A percentile compares a stretch with the other conserved stretches of the same genome.
These are phyloP conservation scores for Inonotus hispidus DNA, from an alignment of 1,284 basidiomycete genomes.

Conservation along the genomic window DNA sequence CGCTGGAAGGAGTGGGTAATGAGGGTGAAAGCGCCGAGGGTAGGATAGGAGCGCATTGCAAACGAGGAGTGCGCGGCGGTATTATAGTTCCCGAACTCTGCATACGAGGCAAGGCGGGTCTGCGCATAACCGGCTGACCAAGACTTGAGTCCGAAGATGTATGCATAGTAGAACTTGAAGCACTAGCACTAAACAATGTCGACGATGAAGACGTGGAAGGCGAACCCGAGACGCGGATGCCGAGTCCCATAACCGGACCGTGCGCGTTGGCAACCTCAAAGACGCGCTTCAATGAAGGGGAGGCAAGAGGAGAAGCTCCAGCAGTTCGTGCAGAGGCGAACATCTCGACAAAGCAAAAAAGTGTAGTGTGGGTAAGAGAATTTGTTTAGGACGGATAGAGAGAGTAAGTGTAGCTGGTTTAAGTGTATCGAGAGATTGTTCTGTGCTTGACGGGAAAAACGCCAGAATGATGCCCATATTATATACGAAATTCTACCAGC, in stretches of 20 bases:
- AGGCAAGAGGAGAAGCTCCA: not conserved
- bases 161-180: not conserved
- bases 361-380: not conserved
- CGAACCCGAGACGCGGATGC: not conserved
- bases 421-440: not conserved
- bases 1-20: not conserved
- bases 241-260: not conserved
- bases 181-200: not conserved
- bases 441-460: not conserved
- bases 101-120: not conserved
- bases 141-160: not conserved
- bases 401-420: not conserved
- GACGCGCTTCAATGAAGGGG: conserved; percentile 2
- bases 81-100: not conserved
- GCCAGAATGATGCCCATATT: not conserved
- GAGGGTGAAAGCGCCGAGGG: not conserved
- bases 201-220: not conserved
- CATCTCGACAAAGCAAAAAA: not conserved
- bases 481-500: not conserved
- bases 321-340: conserved; percentile 3
- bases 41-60: not conserved
- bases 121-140: not conserved
- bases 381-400: not conserved
- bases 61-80: not conserved
- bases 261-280: not conserved